Evolutionary conservation across 1,139 yeast species (phyloP), one percentile per base, ranked within the genome.

Genomic region (Lodderomyces pseudojiufengensis): DNA sequence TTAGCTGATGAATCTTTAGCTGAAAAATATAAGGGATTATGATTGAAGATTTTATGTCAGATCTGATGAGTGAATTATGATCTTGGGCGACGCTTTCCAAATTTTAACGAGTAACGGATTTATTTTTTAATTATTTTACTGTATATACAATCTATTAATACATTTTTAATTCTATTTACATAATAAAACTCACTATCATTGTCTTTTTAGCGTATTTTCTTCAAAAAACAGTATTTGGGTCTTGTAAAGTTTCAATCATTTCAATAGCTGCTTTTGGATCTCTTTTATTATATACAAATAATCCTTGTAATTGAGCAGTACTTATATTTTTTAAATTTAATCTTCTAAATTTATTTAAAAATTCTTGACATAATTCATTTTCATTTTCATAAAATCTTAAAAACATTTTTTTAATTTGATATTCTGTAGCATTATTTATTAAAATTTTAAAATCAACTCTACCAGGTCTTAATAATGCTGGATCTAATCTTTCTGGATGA

Each of bases 231-330:
- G 53, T 49, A 40, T 61, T 53, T 10, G 70, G 69, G 37, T 57
- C 48, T 34, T 51, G 57, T 43, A 69, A 58, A 3, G 66, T 55
- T 32, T 59, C 69, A 11, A 84, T 75, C 81, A 83, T 83, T 8
- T 65, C 66, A 29, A 90, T 65, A 1, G 97, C 95, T 10, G 76
- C 76, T 29, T 73, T 71, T 0, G 98, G 96, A 45, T 81, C 82
- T 43, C 84, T 75, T 59, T 92, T 92, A 62, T 87, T 86, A 65
- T 86, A 87, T 8, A 92, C 97, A 69, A 92, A 92, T 40, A 92
- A 70, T 2, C 98, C 99, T 58, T 92, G 98, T 43, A 92, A 68
- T 55, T 86, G 95, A 1, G 99, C 99, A 0, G 98, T 88, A 50
- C 95, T 84, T 22, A 92, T 79, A 38, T 59, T 54, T 2, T 79